Evolutionary conservation across 129 eudicot species (phyloP), one percentile per base, ranked within the genome.

Genomic region (Helichrysum umbraculigerum): DNA sequence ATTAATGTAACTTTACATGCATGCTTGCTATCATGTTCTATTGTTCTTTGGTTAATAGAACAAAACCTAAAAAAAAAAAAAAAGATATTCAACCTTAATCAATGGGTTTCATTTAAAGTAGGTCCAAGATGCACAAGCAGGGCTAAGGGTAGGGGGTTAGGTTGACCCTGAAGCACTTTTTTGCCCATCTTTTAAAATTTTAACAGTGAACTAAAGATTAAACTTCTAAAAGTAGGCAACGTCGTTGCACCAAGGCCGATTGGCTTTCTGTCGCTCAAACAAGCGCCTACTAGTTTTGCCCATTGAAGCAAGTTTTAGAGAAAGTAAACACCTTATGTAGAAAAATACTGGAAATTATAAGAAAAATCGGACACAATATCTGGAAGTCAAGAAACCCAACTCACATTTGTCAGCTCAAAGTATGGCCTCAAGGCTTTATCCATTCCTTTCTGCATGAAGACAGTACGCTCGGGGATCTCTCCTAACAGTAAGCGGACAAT

Each of bases 391-490:
- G 58, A 56, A 42, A 59, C 21, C 4, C 20, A 19, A 84, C 99
- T 87, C 66, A 95, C 99, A 83, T 95, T 95, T 33, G 99, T 95
- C 37, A 95, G 97, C 84, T 95, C 99, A 85, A 95, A 95, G 88
- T 95, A 91, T 7, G 99, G 96, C 77, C 99, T 85, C 85, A 91
- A 82, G 34, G 97, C 97, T 64, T 79, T 85, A 68, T 95, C 99
- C 99, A 95, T 95, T 70, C 99, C 99, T 83, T 87, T 91, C 84
- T 95, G 99, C 97, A 95, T 91, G 56, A 91, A 95, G 66, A 95
- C 96, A 1, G 96, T 95, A 66, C 97, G 86, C 65, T 95, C 99
- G 17, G 99, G 99, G 74, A 95, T 95, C 80, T 95, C 99, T 63
- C 97, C 97, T 7, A 95, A 85, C 61, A 91, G 88, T 61, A 95